Base-by-base conservation (phyloP, 768 basidiomycete species). In the Lentinus tigrinus region DNA sequence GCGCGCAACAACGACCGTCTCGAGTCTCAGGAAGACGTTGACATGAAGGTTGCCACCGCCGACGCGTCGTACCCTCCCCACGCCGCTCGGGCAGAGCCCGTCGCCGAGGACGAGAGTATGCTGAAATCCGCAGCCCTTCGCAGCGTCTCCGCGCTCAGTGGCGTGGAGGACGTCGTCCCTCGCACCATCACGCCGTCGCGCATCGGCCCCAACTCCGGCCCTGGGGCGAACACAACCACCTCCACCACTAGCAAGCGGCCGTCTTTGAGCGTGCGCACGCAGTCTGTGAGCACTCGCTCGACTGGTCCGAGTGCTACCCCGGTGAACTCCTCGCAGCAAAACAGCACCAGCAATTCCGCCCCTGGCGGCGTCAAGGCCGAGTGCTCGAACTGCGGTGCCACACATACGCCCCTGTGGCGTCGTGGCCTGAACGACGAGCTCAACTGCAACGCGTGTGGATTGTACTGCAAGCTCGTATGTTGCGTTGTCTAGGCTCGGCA, bases 381-480 rank as follows among this genome's bases (percentile, higher is more conserved):
- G 65, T 93, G 92, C 67, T 87, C 87, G 7, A 93, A 93, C 71
- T 93, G 91, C 65, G 92, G 91, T 21, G 91, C 91, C 4, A 93
- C 91, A 0, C 91, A 92, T 62, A 93, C 92, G 0, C 91, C 92
- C 7, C 81, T 94, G 26, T 94, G 92, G 91, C 78, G 92, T 17
- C 81, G 91, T 2, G 92, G 91, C 0, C 72, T 94, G 64, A 93
- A 93, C 61, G 92, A 94, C 62, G 91, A 94, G 74, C 71, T 94
- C 56, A 94, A 94, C 65, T 93, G 92, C 69, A 93, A 94, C 64
- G 91, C 91, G 0, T 93, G 91, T 62, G 92, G 91, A 4, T 74
- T 93, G 40, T 94, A 94, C 69, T 94, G 90, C 71, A 93, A 93
- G 69, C 69, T 91, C 73, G 91, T 80, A 39, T 49, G 56, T 37